Base-by-base conservation (phyloP, 192 early-diverging fungal genomes). In the Gamsiella multidivaricata region DNA sequence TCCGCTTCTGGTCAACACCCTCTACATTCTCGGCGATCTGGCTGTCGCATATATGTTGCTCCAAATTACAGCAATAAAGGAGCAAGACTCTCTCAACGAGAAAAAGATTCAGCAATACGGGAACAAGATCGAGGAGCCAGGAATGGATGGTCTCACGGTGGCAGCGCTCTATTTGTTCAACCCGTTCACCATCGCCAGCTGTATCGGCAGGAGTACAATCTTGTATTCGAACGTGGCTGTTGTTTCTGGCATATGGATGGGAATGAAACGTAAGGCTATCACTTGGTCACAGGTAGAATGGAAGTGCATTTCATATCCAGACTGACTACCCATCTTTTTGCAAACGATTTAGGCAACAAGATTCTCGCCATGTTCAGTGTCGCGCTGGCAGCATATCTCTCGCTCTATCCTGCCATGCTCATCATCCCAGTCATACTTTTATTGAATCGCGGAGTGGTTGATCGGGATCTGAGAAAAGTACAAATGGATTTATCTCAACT, bases 371-470 rank as follows among this genome's bases (percentile, higher is more conserved):
- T 94, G 83, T 81, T 92, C n/a, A 91, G 87, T 70, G 49, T 94
- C 2, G 88, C 96, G 0, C 61, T 93, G 45, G 95, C 95, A 18
- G 69, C 93, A 3, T 97, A 98, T 74, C 82, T 97, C 31, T 90
- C 90, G 51, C 71, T 98, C 42, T 98, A 98, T 80, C 96, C 97
- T 17, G 82, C 85, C 7, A 92, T 98, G 88, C 80, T 98, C 31
- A 49, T 94, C 22, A 83, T 87, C 18, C 91, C 91, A 6, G 71
- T 84, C 45, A 49, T 82, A 0, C 52, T 92, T 3, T 57, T 93
- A 28, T 43, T 92, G 14, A 58, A 75, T 49, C 50, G 54, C 5
- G 36, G 61, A 5, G 42, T 41, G n/a, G 26, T 22, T 29, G 68
- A 37, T 29, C 1, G 28, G 9, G n/a, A 59, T 3, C 37, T 33